These are phyloP conservation scores for Phytopythium chamaehyphon DNA, from an alignment of 352 stramenopile genomes.

Conservation along the genomic window DNA sequence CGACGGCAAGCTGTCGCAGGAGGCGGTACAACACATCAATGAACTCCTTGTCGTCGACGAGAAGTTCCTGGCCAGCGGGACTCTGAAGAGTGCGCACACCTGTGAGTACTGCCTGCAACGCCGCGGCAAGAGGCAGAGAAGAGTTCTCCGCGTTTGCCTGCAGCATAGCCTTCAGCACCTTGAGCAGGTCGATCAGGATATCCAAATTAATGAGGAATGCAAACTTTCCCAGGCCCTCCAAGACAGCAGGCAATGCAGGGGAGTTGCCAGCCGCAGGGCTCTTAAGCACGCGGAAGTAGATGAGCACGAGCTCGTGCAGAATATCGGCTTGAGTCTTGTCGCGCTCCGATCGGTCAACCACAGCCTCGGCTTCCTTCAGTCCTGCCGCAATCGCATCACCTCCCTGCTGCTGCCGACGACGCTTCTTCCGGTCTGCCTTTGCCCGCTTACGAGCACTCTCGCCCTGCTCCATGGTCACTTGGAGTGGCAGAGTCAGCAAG, in stretches of 20 bases:
- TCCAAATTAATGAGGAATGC: slow-evolving; percentile 98
- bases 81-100: slow-evolving; percentile 92
- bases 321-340: slow-evolving; percentile 95
- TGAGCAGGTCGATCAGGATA: slow-evolving; percentile 95
- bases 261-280: slow-evolving; percentile 67
- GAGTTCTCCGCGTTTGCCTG: slow-evolving; percentile 38
- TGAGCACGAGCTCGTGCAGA: slow-evolving; percentile 92
- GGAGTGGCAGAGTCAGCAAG: slow-evolving; percentile 73
- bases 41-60: slow-evolving; percentile 97
- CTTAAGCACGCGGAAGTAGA: slow-evolving; percentile 97
- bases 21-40: slow-evolving; percentile 93
- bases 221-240: slow-evolving; percentile 94
- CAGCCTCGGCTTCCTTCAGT: slow-evolving; percentile 93
- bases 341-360: slow-evolving; percentile 90
- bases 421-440: slow-evolving; percentile 84
- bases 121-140: slow-evolving; percentile 57
- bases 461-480: slow-evolving; percentile 85
- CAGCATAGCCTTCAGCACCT: slow-evolving; percentile 93
- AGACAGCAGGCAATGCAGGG: slow-evolving; percentile 87
- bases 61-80: slow-evolving; percentile 89
- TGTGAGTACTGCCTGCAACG: slow-evolving; percentile 88
- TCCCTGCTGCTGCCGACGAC: slow-evolving; percentile 63
- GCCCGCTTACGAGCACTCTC: slow-evolving; percentile 72
- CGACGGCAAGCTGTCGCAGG: slow-evolving; percentile 65
- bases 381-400: slow-evolving; percentile 87